Conservation (phyloP, 2,329 filamentous ascomycete species). For the Myriosclerotinia curreyana region DNA sequence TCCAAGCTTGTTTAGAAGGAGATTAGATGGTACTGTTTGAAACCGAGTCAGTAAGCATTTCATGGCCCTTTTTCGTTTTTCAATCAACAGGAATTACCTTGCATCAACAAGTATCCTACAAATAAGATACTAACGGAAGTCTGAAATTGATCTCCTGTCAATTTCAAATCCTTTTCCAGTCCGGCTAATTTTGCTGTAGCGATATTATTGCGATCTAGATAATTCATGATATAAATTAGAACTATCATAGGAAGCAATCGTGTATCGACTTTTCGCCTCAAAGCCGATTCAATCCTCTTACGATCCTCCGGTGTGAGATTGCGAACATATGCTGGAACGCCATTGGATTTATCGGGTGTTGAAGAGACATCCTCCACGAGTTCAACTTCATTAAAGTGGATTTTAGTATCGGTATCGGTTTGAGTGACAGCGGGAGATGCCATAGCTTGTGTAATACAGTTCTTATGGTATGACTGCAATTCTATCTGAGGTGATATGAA, state of each 20-base stretch:
- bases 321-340: slow-evolving; percentile 40
- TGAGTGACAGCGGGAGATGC: not conserved
- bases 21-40: slow-evolving; percentile 45
- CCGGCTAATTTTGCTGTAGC: slow-evolving; percentile 53
- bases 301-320: slow-evolving; percentile 52
- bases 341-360: not conserved
- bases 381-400: slow-evolving; percentile 16
- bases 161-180: slow-evolving; percentile 44
- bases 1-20: slow-evolving; percentile 49
- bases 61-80: not conserved
- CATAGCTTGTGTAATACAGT: slow-evolving; percentile 4
- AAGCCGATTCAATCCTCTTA: slow-evolving; percentile 50
- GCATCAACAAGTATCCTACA: slow-evolving; percentile 43
- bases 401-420: slow-evolving; percentile 13
- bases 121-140: slow-evolving; percentile 44
- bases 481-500: too few relatives aligned
- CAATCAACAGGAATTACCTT: slow-evolving; percentile 28
- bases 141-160: slow-evolving; percentile 45
- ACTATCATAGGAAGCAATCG: slow-evolving; percentile 65
- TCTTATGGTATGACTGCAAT: too few relatives aligned
- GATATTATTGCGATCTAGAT: slow-evolving; percentile 59
- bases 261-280: slow-evolving; percentile 63
- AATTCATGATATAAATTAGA: slow-evolving; percentile 69
- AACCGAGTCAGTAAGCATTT: not conserved
- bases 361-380: slow-evolving; percentile 20